Evolutionary conservation across 1,284 basidiomycete genomes (phyloP), one percentile per base, ranked within the genome.

Genomic region (Sphagnurus paluster): DNA sequence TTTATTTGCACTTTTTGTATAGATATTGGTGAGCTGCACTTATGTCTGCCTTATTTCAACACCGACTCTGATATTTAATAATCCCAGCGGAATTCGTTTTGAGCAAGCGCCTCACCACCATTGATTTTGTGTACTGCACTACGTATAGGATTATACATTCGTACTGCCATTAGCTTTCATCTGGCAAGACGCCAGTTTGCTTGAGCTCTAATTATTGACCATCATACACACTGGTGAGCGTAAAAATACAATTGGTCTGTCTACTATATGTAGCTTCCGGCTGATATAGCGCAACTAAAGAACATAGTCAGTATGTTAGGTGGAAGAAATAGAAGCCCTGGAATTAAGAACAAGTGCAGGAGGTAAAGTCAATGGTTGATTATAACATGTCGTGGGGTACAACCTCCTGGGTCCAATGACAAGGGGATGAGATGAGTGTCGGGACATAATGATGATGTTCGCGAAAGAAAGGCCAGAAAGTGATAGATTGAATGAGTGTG

Each of bases 1-100:
- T 46, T 32, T 30, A 37, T 40, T 37, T 13, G 40, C 39, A 54
- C 42, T 55, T 40, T 43, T 33, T 54, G 42, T 39, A 61, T 64
- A 90, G 87, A 60, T 95, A 95, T 70, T 95, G 92, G 92, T 93
- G 63, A 59, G 88, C 72, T 28, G 24, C n/a, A 17, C 25, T 33
- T 49, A 42, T 23, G 28, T 38, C 28, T 2, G 10, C 20, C 20
- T 37, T 37, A 5, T 29, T n/a, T n/a, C n/a, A n/a, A n/a, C n/a
- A n/a, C n/a, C 14, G 9, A 26, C 14, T 17, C 14, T 39, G 25
- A 28, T 17, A 17, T 26, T 29, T 17, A 28, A 19, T 50, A 45
- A 48, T 38, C 44, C 29, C 59, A 95, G 93, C 61, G 93, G 93
- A 33, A 75, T 94, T 47, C 87, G 86, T 44, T 96, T 88, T 44